Evolutionary conservation across 805 yeast species (phyloP), one percentile per base, ranked within the genome.

Genomic region (Ogataea pignaliae): DNA sequence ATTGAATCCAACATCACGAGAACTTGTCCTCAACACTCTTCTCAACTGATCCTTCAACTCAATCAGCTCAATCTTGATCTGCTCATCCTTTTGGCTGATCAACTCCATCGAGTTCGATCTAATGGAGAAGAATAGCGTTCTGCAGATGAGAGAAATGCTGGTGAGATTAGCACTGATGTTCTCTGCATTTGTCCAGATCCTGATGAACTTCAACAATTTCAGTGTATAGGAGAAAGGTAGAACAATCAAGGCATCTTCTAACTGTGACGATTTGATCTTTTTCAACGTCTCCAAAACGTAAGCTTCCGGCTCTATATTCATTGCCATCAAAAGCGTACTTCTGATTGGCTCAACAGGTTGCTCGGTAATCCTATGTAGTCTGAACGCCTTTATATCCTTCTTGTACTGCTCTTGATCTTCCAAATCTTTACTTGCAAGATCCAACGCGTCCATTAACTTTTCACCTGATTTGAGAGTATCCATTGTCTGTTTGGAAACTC

Each of bases 401-500:
- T 70, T 67, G 56, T 83, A 83, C 34, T 72, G 75, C 43, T 73
- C 77, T 13, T 61, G 52, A 11, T 77, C 76, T 36, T 78, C 83
- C 35, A 87, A 66, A 53, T 89, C 97, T 40, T 77, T 79, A 14
- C 69, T 67, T 1, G 95, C 95, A 47, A 90, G 69, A 52, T 93
- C 97, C 40, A 91, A 68, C 0, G 97, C 97, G 61, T 91, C 98
- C 78, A 88, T 83, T 39, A 91, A 66, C 57, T 83, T 83, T 65
- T 91, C 99, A 51, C 98, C 96, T 1, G 97, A 93, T 64, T 91
- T 91, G 59, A 93, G 74, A 2, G 97, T 85, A 57, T 93, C 99
- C 60, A 83, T 70, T 0, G 96, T 88, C 64, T 90, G 96, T 55
- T 83, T 83, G 31, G 79, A 75, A 14, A 88, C 97, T 43, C 76